A percentile compares a stretch with the other conserved stretches of the same genome.
These are phyloP conservation scores for Conticribra guillardii DNA, from an alignment of 108 stramenopile genomes.

Conservation along the genomic window DNA sequence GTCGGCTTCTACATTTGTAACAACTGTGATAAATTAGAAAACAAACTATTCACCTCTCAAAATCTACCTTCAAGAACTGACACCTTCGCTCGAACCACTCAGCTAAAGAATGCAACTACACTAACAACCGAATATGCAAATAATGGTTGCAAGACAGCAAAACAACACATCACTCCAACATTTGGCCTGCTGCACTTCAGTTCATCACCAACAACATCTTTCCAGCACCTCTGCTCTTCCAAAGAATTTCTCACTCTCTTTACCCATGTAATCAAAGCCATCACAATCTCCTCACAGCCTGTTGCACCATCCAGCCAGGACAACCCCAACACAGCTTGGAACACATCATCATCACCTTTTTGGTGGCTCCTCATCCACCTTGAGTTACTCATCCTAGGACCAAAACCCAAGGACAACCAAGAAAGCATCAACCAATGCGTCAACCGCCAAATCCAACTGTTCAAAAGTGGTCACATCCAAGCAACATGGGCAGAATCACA, in stretches of 20 bases:
- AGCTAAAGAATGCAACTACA: neutral
- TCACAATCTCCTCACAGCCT: neutral
- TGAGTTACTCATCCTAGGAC: neutral
- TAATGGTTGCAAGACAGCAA: neutral
- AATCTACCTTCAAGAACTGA: too few species aligned
- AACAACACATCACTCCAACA: neutral
- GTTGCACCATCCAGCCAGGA: neutral
- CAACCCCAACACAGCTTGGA: neutral
- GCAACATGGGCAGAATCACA: neutral
- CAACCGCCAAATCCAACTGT: neutral
- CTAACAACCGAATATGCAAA: neutral
- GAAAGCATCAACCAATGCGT: conserved; percentile 2
- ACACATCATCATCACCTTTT: neutral
- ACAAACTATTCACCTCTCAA: too few species aligned
- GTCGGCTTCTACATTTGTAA: too few species aligned
- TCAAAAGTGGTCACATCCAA: conserved; percentile 5
- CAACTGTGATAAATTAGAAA: too few species aligned
- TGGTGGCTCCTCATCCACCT: neutral
- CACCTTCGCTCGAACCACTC: too few species aligned
- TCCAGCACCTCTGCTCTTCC: neutral
- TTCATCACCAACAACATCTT: neutral
- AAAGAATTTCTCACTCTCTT: too few species aligned
- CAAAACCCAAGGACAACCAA: neutral
- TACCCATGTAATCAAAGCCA: too few species aligned
- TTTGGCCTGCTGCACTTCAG: neutral